Conservation (phyloP, 2,329 filamentous ascomycete genomes). For the Pyricularia grisea region DNA sequence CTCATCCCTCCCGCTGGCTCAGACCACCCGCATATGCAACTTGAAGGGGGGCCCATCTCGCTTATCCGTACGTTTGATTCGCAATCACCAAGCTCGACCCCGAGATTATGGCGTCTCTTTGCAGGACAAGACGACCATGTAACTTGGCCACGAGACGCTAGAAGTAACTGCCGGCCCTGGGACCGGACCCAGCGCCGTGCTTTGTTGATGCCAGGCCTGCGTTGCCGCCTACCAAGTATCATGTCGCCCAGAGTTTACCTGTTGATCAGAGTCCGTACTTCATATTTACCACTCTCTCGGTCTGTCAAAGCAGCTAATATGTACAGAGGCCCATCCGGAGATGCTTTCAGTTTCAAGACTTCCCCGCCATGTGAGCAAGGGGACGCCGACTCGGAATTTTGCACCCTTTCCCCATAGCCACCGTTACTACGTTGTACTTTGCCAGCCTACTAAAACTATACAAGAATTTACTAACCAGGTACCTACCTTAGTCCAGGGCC, state of each 20-base stretch:
- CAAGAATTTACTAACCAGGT: not conserved
- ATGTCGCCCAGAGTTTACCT: not conserved
- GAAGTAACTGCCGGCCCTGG: not conserved
- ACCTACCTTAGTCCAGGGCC: not conserved
- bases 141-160: not conserved
- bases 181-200: not conserved
- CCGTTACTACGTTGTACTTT: not conserved
- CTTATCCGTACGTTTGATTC: conserved; percentile 18
- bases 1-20: not conserved
- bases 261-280: not conserved
- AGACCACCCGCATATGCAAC: not conserved
- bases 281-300: not conserved
- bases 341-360: not conserved
- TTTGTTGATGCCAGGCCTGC: not conserved
- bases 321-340: not conserved
- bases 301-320: not conserved
- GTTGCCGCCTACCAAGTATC: not conserved
- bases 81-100: conserved; percentile 3
- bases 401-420: not conserved
- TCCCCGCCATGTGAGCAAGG: not conserved
- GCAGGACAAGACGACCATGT: not conserved
- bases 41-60: conserved; percentile 12
- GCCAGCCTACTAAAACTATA: not conserved
- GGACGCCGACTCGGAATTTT: not conserved
- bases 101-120: not conserved